phyloP scores from a whole-genome alignment of 345 rosid genomes.

The Rhodomyrtus tomentosa region DNA sequence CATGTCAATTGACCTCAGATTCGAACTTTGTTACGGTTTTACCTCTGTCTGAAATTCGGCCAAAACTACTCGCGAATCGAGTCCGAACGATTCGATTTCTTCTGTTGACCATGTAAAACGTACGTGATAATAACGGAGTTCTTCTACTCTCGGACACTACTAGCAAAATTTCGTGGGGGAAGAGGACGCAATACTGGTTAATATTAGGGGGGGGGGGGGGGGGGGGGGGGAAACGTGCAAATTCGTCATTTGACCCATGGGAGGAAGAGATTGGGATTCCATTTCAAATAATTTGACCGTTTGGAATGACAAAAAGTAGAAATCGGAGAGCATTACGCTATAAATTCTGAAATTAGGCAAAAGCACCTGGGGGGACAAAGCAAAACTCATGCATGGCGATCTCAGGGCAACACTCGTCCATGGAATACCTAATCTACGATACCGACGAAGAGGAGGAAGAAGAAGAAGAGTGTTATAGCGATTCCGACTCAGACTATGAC shows the following conservation, averaged over 20 bases:
- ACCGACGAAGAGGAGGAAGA: not conserved
- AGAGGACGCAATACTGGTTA: not conserved
- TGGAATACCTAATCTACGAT: not conserved
- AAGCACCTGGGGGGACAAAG: not conserved
- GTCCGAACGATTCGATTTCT: not conserved
- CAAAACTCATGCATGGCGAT: not conserved
- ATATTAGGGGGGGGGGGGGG: not conserved
- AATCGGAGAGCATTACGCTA: not conserved
- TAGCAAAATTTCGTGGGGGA: not conserved
- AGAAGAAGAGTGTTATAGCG: not conserved
- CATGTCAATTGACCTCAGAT: not conserved
- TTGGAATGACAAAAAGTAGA: not conserved
- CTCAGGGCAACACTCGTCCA: not conserved
- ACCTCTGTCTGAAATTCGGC: not conserved
- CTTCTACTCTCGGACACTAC: not conserved
- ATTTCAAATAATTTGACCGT: not conserved
- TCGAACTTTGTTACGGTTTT: not conserved
- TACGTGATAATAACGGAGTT: not conserved
- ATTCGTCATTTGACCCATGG: not conserved
- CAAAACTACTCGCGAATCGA: not conserved
- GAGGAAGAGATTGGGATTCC: not conserved
- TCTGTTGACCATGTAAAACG: not conserved
- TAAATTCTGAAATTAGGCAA: not conserved
- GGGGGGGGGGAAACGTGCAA: too few relatives aligned
- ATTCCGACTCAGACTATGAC: constrained; percentile 10